Base-by-base conservation (phyloP, 441 rosid genomes). In the Eutrema salsugineum region DNA sequence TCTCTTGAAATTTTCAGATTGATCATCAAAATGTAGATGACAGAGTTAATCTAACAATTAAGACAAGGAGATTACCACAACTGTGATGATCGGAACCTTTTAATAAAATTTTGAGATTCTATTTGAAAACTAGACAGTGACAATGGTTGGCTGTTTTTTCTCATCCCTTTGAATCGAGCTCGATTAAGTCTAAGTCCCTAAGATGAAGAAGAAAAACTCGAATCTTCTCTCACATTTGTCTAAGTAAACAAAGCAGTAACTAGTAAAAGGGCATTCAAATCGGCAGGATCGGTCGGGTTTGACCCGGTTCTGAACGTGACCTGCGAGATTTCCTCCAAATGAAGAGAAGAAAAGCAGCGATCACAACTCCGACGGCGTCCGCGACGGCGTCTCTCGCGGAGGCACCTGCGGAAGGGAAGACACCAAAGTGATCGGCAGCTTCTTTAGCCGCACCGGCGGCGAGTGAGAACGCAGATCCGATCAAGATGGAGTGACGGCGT, bases 381-480 rank as follows among this genome's bases (percentile, higher is more conserved):
- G 93, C 91, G 40, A 80, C 83, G 16, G 85, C 96, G 70, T 94
- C 99, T 78, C 81, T 88, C 22, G 84, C 46, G 2, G 99, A 94
- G 24, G 97, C 97, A 1, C 94, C 97, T 11, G 97, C 83, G 3
- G 99, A 94, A 8, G 89, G 96, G 81, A 94, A 88, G 63, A 87
- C 0, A 1, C 96, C 94, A 50, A 94, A 55, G 6, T 91, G 96
- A 63, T 94, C 94, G 15, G 90, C 97, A 8, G 83, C 87, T 80
- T 94, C 94, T 82, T 94, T 94, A 76, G 92, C 88, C 20, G 93
- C 98, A 53, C 98, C 97, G 66, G 90, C 91, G 43, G 81, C 54
- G 73, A 90, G 92, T 54, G 99, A 90, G 69, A 87, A 77, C 3
- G 81, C 66, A 63, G 97, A 90, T 54, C 94, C 99, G 80, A 85